Evolutionary conservation across 257 asterid genomes (phyloP).

Genomic region (Solanum gandarillasii): DNA sequence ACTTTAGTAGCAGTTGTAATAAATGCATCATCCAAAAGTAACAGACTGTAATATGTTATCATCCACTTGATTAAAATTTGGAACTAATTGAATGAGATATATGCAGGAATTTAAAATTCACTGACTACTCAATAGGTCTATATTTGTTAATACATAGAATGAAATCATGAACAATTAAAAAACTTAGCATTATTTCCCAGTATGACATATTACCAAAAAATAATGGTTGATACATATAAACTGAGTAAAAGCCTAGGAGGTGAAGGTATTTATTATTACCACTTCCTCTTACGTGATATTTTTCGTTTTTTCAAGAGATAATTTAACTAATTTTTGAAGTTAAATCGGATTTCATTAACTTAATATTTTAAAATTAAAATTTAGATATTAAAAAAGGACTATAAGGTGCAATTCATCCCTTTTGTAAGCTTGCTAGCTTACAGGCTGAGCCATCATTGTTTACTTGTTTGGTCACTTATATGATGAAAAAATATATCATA

Average conservation of each 20-base stretch:
- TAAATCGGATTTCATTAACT: neutral
- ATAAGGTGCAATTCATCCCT: neutral
- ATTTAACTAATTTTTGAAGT: neutral
- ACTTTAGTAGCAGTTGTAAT: neutral
- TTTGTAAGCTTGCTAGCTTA: neutral
- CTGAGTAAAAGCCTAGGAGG: neutral
- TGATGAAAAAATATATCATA: neutral
- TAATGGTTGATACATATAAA: neutral
- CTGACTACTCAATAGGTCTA: neutral
- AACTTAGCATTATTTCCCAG: neutral
- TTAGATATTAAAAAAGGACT: neutral
- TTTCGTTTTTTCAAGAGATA: neutral
- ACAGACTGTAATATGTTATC: neutral
- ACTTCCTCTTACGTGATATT: neutral
- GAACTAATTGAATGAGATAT: neutral
- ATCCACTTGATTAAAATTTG: neutral
- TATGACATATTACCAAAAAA: neutral
- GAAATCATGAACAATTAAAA: no score
- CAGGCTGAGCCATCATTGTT: neutral
- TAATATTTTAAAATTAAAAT: neutral
- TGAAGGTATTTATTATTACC: neutral
- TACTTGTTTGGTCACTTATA: neutral
- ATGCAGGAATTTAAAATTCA: neutral
- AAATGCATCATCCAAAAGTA: neutral
- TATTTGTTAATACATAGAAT: neutral